Evolutionary conservation across 257 asterid genomes (phyloP), one percentile per base, ranked within the genome.

Genomic region (Primulina tabacum): DNA sequence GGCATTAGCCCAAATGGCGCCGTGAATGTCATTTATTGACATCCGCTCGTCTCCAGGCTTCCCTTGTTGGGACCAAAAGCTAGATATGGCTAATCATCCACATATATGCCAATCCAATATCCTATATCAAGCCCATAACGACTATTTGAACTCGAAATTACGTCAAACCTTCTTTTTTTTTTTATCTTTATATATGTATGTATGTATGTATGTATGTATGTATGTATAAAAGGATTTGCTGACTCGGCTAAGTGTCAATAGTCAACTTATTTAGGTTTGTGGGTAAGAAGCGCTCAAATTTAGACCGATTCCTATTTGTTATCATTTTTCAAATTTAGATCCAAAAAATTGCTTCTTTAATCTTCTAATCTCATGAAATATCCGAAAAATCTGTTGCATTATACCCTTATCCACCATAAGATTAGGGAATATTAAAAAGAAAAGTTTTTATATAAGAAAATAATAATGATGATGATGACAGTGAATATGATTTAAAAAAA

Each of bases 211-310:
- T 21, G 0, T 21, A 21, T 21, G 0, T 21, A 21, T 21, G 0
- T 21, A 21, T 21, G 0, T 21, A 21, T 21, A 37, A 16, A 26
- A 21, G 29, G 69, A 20, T 68, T 35, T 8, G 85, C 75, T 79
- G 87, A 77, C 77, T 72, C 34, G 72, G 85, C 80, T 73, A 28
- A 60, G 38, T 58, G 81, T 79, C 79, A 76, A 58, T 9, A 5
- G 47, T 70, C 72, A 38, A 53, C 29, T 64, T 10, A 11, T 16
- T 5, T 16, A 17, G 35, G 24, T 12, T 60, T 73, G 18, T 68
- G 77, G 87, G 78, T 78, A 84, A 71, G 74, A 11, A 30, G 12
- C 28, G 28, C 21, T 2, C 57, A 16, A 65, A 17, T 69, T 12
- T 40, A 14, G 72, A 8, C 63, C 61, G 3, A 64, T 61, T 73